phyloP scores from a whole-genome alignment of 495 filamentous ascomycete genomes.

The Aspergillus conjunctus region DNA sequence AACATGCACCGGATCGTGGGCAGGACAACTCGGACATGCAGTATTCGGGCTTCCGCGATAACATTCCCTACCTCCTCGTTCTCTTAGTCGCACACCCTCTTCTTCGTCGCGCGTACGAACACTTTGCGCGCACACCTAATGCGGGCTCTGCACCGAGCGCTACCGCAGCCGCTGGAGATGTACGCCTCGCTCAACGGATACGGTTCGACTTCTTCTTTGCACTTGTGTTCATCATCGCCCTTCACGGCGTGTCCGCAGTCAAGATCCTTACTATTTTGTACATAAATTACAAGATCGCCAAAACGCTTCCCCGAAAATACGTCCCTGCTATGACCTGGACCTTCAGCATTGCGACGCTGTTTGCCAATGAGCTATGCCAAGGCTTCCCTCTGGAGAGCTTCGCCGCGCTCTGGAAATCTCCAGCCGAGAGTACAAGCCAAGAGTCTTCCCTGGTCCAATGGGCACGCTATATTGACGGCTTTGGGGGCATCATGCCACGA shows the following conservation, averaged over 20 bases:
- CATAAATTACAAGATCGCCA: constrained; percentile 79
- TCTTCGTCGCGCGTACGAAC: constrained; percentile 70
- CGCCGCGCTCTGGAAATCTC: constrained; percentile 51
- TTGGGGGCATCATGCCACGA: constrained; percentile 77
- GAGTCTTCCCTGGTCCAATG: constrained; percentile 52
- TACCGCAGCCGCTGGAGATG: constrained; percentile 55
- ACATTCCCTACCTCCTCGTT: constrained; percentile 75
- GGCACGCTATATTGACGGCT: constrained; percentile 69
- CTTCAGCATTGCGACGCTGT: constrained; percentile 87
- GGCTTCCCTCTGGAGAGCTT: constrained; percentile 75
- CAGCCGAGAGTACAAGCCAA: constrained; percentile 29
- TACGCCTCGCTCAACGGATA: constrained; percentile 71
- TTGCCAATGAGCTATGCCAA: constrained; percentile 81
- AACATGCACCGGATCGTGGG: background rate
- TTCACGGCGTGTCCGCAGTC: constrained; percentile 82
- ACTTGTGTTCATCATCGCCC: constrained; percentile 68
- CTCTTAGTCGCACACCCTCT: constrained; percentile 78
- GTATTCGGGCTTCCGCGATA: constrained; percentile 82
- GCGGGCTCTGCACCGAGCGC: constrained; percentile 14
- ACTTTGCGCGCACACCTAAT: constrained; percentile 25
- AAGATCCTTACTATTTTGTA: constrained; percentile 82
- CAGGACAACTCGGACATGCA: constrained; percentile 91
- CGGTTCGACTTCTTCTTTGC: constrained; percentile 86
- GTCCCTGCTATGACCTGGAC: constrained; percentile 81
- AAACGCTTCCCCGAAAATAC: constrained; percentile 62